Evolutionary conservation across 371 early-diverging fungal species (phyloP).

Genomic region (Apophysomyces variabilis): DNA sequence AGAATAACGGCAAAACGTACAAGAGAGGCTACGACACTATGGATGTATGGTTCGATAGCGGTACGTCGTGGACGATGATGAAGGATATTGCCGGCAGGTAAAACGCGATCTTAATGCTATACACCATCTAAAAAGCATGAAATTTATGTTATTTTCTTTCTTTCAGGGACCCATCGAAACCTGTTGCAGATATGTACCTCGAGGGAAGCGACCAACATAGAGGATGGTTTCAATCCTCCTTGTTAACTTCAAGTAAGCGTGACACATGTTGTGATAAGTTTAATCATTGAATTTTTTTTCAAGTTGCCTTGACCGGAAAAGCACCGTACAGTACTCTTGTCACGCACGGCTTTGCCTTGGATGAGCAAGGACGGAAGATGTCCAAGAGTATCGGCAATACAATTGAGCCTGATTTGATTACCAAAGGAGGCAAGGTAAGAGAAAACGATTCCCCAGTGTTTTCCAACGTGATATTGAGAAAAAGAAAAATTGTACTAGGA

Average conservation of each 20-base stretch:
- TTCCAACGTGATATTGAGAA: background rate
- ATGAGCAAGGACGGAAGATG: slow-evolving; percentile 92
- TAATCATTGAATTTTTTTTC: slow-evolving; percentile 2
- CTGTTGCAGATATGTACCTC: slow-evolving; percentile 86
- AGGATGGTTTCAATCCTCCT: slow-evolving; percentile 97
- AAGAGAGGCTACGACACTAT: slow-evolving; percentile 82
- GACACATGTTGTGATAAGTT: background rate
- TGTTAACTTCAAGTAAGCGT: slow-evolving; percentile 75
- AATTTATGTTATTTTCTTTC: background rate
- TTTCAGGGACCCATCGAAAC: slow-evolving; percentile 33
- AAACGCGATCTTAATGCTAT: background rate
- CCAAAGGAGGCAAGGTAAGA: slow-evolving; percentile 68
- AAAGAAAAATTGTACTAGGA: slow-evolving; percentile 36
- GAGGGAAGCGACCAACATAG: slow-evolving; percentile 97
- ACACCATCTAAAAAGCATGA: background rate
- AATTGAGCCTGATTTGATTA: slow-evolving; percentile 75
- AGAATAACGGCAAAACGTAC: slow-evolving; percentile 54
- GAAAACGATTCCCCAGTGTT: background rate
- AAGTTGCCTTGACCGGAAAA: slow-evolving; percentile 76
- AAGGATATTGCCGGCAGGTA: slow-evolving; percentile 23
- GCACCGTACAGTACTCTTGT: slow-evolving; percentile 86
- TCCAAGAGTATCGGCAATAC: slow-evolving; percentile 94
- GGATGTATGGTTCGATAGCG: slow-evolving; percentile 97
- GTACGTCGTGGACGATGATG: slow-evolving; percentile 85
- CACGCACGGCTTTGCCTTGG: slow-evolving; percentile 94